Base-by-base conservation (phyloP, 495 filamentous ascomycete genomes). In the Jackrogersella multiformis region DNA sequence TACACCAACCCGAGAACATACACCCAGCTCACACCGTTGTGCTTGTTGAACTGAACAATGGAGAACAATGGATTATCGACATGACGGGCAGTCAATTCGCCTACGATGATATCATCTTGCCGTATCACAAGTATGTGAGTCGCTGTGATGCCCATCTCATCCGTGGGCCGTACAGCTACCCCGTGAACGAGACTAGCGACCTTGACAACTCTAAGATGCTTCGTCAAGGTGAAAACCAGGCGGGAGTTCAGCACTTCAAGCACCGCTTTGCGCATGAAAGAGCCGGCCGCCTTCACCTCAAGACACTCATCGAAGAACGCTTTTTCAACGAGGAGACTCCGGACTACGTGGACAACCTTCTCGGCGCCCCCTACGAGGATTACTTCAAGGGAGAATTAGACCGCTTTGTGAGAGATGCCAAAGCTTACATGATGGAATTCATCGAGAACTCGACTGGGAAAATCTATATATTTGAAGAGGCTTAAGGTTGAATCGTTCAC, bases 41-140 rank as follows among this genome's bases (percentile, higher is more conserved):
- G 4, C 15, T 34, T 10, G 24, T 51, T 3, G 5, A 9, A 8
- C 28, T 51, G 2, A 2, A 34, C 2, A 2, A 34, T 4, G 26
- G 34, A 2, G 46, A 51, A 10, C 7, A 13, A 9, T 51, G 46
- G 46, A 5, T 51, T 5, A 51, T 51, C n/a, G 46, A 51, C 28
- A 18, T 51, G 15, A 51, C 46, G n/a, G 46, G 46, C 1, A 32
- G 26, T 20, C 46, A 51, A 51, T 51, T 51, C 7, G 46, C 26
- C 1, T 32, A 34, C n/a, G 1, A 28, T 2, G 26, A 51, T 10
- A 2, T 20, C n/a, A 8, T 51, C 16, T 8, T 28, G 2, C 46
- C 46, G 7, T 18, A 34, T 4, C 24, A 51, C 7, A 18, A 34
- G 46, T 51, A 51, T 5, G 0, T 51, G n/a, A 30, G 15, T 1